These are phyloP conservation scores for Colletotrichum graminicola DNA, from an alignment of 2,329 filamentous ascomycete genomes.

Conservation along the genomic window DNA sequence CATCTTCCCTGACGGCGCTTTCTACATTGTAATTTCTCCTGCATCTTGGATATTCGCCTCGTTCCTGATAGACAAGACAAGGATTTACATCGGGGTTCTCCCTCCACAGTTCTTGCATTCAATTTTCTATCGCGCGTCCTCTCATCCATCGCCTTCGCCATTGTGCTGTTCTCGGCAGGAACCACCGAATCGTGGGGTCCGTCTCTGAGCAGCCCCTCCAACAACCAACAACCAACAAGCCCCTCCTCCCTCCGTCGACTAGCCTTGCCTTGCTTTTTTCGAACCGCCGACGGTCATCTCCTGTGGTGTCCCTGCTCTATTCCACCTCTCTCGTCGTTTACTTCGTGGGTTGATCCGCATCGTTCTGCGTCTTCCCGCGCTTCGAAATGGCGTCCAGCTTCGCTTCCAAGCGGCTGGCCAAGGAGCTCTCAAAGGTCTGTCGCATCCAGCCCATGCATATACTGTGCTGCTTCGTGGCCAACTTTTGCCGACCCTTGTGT, in stretches of 20 bases:
- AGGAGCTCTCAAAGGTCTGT: slow-evolving; percentile 70
- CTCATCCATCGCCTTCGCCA: slow-evolving; percentile 6
- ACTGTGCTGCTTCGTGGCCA: not conserved
- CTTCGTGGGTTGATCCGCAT: slow-evolving; percentile 5
- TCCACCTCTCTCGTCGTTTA: not conserved
- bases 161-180: slow-evolving; percentile 31
- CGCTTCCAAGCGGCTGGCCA: slow-evolving; percentile 68
- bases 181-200: slow-evolving; percentile 41
- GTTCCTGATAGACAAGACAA: not conserved
- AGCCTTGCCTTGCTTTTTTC: not conserved
- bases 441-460: slow-evolving; percentile 6
- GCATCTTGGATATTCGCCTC: slow-evolving; percentile 4
- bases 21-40: not conserved
- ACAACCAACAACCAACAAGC: slow-evolving; percentile 30
- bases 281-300: slow-evolving; percentile 21
- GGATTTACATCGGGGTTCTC: not conserved
- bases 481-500: slow-evolving; percentile 12
- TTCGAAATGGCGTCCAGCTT: slow-evolving; percentile 58
- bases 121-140: not conserved
- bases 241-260: slow-evolving; percentile 23
- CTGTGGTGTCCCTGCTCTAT: slow-evolving; percentile 10
- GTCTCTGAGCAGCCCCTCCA: slow-evolving; percentile 37
- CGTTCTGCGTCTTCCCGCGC: not conserved
- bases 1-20: not conserved
- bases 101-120: not conserved